Conservation (phyloP, 257 asterid species). For the Nicotiana obtusifolia region DNA sequence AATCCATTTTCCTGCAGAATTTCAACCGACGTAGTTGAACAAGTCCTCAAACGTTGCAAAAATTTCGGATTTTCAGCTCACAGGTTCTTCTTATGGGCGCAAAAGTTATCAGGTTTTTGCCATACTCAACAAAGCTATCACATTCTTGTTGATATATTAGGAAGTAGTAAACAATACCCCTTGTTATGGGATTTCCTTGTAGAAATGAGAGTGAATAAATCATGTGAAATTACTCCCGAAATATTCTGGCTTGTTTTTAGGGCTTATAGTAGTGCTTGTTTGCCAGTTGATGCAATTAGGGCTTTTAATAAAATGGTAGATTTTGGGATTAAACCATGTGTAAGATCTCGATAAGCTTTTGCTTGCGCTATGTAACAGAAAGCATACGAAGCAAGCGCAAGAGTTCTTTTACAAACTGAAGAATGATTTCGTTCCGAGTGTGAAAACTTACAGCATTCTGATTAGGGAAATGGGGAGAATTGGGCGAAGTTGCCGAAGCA, state of each 20-base stretch:
- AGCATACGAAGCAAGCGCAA: constrained; percentile 63
- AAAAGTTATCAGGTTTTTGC: constrained; percentile 45
- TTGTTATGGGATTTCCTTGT: constrained; percentile 74
- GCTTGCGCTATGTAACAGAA: constrained; percentile 53
- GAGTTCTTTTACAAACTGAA: constrained; percentile 58
- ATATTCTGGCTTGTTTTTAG: constrained; percentile 62
- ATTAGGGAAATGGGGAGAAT: constrained; percentile 86
- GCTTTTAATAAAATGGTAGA: constrained; percentile 77
- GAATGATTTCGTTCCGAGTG: constrained; percentile 34
- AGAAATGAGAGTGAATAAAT: constrained; percentile 38
- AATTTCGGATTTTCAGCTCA: constrained; percentile 85
- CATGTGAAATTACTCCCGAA: constrained; percentile 43
- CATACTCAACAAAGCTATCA: constrained; percentile 64
- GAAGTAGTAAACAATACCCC: constrained; percentile 78
- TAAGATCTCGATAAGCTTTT: constrained; percentile 74
- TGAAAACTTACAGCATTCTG: constrained; percentile 74
- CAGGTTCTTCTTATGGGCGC: constrained; percentile 87
- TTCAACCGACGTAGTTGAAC: constrained; percentile 50
- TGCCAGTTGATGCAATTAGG: constrained; percentile 81
- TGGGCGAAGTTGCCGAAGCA: constrained; percentile 41
- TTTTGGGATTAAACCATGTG: constrained; percentile 59
- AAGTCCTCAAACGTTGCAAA: constrained; percentile 75
- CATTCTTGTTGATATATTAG: constrained; percentile 66
- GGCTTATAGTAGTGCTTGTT: constrained; percentile 64
- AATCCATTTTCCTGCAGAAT: constrained; percentile 47